Percentiles rank a stretch among this genome's conserved stretches.
These are phyloP conservation scores for Saccharomycopsis hybrid DNA, from an alignment of 1,139 yeast species.

Conservation along the genomic window DNA sequence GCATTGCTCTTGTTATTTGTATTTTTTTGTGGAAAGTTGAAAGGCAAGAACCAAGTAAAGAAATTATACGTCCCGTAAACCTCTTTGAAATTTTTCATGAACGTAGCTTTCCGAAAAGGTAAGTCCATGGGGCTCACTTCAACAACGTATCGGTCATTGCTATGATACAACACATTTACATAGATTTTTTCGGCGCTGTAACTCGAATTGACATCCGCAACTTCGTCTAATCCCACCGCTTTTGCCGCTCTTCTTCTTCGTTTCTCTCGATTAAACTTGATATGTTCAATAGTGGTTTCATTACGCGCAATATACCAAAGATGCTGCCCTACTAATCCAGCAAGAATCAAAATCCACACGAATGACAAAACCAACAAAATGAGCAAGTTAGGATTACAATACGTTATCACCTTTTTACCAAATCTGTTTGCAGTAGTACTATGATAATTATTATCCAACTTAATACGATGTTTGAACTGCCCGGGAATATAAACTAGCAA, in stretches of 20 bases:
- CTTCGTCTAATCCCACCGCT: too few relatives aligned
- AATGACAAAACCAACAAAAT: conserved; percentile 7
- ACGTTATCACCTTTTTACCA: conserved; percentile 6
- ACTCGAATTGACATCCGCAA: too few relatives aligned
- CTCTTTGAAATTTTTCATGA: conserved; percentile 10
- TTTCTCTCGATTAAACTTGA: conserved; percentile 5
- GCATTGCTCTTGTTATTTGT: not conserved
- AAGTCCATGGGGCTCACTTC: not conserved
- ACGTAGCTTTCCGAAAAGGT: conserved; percentile 15
- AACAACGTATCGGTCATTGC: conserved; percentile 12
- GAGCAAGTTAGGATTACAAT: conserved; percentile 17
- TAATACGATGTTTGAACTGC: conserved; percentile 8
- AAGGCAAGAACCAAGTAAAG: conserved; percentile 13
- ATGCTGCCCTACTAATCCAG: conserved; percentile 16
- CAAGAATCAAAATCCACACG: conserved; percentile 10
- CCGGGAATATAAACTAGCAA: conserved; percentile 9
- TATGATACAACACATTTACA: conserved; percentile 12
- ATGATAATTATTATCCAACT: not conserved
- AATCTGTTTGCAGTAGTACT: too few relatives aligned
- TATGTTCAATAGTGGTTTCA: conserved; percentile 19
- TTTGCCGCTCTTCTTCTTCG: not conserved
- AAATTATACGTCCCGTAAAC: conserved; percentile 10
- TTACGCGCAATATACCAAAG: conserved; percentile 11
- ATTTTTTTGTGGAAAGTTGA: conserved; percentile 1
- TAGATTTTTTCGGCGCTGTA: not conserved